Conservation (phyloP, 75 land plant species). For the Sequoiadendron giganteum region DNA sequence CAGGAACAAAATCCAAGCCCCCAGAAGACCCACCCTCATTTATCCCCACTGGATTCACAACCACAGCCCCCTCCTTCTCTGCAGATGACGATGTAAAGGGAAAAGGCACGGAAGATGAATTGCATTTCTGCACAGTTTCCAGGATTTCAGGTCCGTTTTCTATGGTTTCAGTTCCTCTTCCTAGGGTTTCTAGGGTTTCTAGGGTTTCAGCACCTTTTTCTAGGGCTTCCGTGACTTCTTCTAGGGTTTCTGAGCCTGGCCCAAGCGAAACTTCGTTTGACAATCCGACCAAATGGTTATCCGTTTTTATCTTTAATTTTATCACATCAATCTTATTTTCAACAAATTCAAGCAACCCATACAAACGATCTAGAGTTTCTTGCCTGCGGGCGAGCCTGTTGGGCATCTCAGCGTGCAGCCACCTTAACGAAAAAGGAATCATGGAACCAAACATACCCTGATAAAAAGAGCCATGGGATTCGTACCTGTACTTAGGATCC, state of each 20-base stretch:
- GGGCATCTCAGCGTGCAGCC: conserved; percentile 76
- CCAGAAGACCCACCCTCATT: not conserved
- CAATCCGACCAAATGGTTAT: not conserved
- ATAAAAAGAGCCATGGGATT: conserved; percentile 62
- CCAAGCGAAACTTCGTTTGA: not conserved
- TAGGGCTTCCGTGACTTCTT: not conserved
- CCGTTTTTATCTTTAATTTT: not conserved
- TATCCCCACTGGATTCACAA: not conserved
- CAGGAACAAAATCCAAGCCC: not conserved
- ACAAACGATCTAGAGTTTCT: conserved; percentile 69
- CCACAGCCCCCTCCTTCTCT: not conserved
- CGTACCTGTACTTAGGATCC: conserved; percentile 47
- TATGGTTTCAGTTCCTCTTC: not conserved
- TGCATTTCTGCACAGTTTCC: not conserved
- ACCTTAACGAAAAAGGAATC: conserved; percentile 84
- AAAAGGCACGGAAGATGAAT: conserved; percentile 1
- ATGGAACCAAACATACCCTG: conserved; percentile 73
- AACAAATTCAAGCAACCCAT: conserved; percentile 48
- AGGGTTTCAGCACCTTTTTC: not conserved
- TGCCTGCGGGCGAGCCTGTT: conserved; percentile 39
- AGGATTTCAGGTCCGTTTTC: not conserved
- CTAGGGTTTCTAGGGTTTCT: not conserved
- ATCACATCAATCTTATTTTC: conserved; percentile 14
- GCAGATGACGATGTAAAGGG: not conserved
- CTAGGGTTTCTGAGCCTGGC: not conserved